Percentiles rank a stretch among this genome's conserved stretches.
Conservation (phyloP, 73 alveolate species). For the Uronychia setigera region DNA sequence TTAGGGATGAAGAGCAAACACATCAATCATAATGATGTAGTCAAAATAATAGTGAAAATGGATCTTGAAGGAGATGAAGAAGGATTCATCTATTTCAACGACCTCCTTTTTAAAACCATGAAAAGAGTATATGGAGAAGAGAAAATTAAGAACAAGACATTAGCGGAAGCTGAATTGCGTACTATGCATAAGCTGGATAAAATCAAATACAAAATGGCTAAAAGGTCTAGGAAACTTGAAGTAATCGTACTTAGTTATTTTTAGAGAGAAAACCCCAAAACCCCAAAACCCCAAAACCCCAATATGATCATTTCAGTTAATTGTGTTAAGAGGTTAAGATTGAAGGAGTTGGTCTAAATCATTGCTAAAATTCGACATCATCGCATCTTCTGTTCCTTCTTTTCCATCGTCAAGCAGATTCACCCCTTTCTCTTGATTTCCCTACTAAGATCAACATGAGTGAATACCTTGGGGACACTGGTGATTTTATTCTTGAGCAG, state of each 20-base stretch:
- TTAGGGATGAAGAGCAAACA: slow-evolving; percentile 57
- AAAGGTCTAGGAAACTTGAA: slow-evolving; percentile 7
- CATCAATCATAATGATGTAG: slow-evolving; percentile 39
- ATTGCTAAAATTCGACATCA: too few relatives aligned
- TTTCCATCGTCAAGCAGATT: too few relatives aligned
- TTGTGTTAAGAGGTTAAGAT: too few relatives aligned
- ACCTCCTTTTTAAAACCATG: slow-evolving; percentile 66
- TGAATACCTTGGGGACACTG: background rate
- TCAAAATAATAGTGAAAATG: slow-evolving; percentile 19
- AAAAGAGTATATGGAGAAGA: slow-evolving; percentile 54
- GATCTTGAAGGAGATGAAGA: slow-evolving; percentile 40
- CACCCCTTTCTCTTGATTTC: too few relatives aligned
- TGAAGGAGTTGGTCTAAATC: too few relatives aligned
- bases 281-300: too few relatives aligned
- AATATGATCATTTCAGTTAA: too few relatives aligned
- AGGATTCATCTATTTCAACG: slow-evolving; percentile 73
- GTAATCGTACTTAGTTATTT: too few relatives aligned
- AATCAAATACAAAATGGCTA: slow-evolving; percentile 23
- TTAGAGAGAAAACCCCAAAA: too few relatives aligned
- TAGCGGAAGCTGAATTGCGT: slow-evolving; percentile 33
- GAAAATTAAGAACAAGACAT: slow-evolving; percentile 29
- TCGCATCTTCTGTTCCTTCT: too few relatives aligned
- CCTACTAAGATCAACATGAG: too few relatives aligned
- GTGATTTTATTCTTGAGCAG: slow-evolving; percentile 1
- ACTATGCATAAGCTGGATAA: slow-evolving; percentile 32